Conservation (phyloP, 2,329 filamentous ascomycete species). For the Westerdykella aurantiaca region DNA sequence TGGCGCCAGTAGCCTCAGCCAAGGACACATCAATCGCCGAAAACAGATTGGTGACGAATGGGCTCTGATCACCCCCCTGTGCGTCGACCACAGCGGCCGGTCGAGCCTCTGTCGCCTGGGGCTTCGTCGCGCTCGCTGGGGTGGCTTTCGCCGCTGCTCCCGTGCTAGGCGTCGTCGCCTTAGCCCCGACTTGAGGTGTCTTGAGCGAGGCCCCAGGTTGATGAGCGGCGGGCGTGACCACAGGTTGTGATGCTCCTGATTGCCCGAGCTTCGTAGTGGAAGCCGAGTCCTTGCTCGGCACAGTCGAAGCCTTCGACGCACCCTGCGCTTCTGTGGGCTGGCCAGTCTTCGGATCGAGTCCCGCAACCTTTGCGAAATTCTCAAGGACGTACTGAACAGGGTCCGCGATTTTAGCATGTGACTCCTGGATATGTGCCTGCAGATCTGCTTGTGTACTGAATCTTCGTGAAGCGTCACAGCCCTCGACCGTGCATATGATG, state of each 20-base stretch:
- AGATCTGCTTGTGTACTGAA: slow-evolving; percentile 52
- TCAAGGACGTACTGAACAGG: slow-evolving; percentile 53
- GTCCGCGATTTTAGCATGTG: slow-evolving; percentile 51
- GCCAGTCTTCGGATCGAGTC: slow-evolving; percentile 44
- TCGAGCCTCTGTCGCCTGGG: slow-evolving; percentile 22
- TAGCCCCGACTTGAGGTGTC: slow-evolving; percentile 32
- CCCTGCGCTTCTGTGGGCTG: slow-evolving; percentile 24
- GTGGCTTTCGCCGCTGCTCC: slow-evolving; percentile 29
- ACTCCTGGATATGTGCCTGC: slow-evolving; percentile 49
- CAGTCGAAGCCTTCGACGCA: slow-evolving; percentile 17
- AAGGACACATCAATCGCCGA: slow-evolving; percentile 22
- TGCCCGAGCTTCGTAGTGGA: slow-evolving; percentile 28
- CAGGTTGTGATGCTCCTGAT: slow-evolving; percentile 25
- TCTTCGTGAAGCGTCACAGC: slow-evolving; percentile 50
- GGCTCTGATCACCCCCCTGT: slow-evolving; percentile 17
- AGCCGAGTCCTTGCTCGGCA: neutral
- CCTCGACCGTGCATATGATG: slow-evolving; percentile 49
- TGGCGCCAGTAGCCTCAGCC: slow-evolving; percentile 25
- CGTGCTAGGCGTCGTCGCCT: slow-evolving; percentile 31
- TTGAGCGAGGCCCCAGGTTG: slow-evolving; percentile 31
- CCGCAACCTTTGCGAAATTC: slow-evolving; percentile 47
- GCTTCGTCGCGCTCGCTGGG: slow-evolving; percentile 22
- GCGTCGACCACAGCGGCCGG: slow-evolving; percentile 12
- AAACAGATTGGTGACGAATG: slow-evolving; percentile 24
- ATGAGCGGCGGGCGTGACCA: slow-evolving; percentile 24